Conservation (phyloP, 306 rosid species). For the Rubus parviflorus region DNA sequence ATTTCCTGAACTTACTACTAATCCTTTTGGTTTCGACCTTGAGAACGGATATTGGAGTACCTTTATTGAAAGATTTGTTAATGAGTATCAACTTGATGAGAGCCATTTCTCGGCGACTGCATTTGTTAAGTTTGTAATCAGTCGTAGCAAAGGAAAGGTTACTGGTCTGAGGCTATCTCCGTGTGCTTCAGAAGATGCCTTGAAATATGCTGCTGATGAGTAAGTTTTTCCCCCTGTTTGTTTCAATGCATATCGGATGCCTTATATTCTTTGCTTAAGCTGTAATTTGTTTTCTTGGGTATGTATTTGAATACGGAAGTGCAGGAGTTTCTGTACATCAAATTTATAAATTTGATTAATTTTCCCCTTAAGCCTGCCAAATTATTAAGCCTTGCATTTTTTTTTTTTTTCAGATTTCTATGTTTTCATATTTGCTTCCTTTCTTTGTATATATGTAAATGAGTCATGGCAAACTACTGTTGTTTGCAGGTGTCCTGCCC, state of each 20-base stretch:
- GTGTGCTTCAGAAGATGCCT: background rate
- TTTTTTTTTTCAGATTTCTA: too few relatives aligned
- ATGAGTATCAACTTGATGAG: background rate
- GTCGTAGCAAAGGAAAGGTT: background rate
- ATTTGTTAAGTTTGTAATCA: background rate
- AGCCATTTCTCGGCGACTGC: background rate
- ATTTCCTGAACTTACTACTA: background rate
- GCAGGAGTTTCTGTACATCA: too few relatives aligned
- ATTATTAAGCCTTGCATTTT: too few relatives aligned
- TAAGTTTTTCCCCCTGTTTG: background rate
- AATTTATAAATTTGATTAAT: too few relatives aligned
- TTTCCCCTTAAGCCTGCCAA: too few relatives aligned
- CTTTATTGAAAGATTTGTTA: background rate
- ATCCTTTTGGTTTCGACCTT: background rate
- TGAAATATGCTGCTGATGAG: background rate
- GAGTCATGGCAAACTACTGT: background rate
- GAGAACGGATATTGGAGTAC: background rate
- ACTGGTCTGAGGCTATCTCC: background rate
- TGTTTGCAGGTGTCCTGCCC: background rate
- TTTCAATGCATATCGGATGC: background rate
- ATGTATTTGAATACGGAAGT: too few relatives aligned
- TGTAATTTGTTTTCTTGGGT: too few relatives aligned
- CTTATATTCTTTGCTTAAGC: too few relatives aligned
- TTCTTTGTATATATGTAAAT: background rate
- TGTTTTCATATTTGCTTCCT: too few relatives aligned